These are phyloP conservation scores for Trypethelium eluteriae DNA, from an alignment of 495 filamentous ascomycete genomes.

Conservation along the genomic window DNA sequence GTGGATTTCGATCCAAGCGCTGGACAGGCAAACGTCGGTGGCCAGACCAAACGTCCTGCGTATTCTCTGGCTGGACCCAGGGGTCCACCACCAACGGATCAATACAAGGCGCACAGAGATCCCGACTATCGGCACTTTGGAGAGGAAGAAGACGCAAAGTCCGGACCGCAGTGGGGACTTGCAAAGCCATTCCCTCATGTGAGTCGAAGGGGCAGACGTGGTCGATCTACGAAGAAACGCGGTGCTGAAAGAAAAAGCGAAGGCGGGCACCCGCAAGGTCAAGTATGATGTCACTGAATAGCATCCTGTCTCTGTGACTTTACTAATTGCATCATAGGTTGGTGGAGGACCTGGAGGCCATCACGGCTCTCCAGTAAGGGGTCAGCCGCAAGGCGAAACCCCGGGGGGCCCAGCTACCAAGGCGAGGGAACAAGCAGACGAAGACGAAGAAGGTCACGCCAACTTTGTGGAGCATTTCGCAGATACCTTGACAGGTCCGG, in stretches of 20 bases:
- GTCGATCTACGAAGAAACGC: neutral
- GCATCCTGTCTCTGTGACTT: neutral
- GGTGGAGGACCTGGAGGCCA: slow-evolving; percentile 19
- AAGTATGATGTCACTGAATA: neutral
- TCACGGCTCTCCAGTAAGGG: slow-evolving; percentile 19
- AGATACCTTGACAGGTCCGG: slow-evolving; percentile 8
- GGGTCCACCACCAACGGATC: slow-evolving; percentile 5
- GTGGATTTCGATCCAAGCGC: slow-evolving; percentile 9
- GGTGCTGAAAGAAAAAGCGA: neutral
- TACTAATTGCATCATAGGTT: slow-evolving; percentile 11
- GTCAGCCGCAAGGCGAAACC: slow-evolving; percentile 15
- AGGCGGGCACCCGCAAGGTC: neutral
- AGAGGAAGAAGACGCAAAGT: neutral
- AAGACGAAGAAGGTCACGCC: slow-evolving; percentile 17
- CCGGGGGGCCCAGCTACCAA: slow-evolving; percentile 18
- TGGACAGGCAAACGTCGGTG: neutral
- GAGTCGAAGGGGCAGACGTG: neutral
- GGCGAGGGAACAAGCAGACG: slow-evolving; percentile 17
- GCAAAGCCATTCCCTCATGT: slow-evolving; percentile 10
- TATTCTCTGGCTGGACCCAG: slow-evolving; percentile 4
- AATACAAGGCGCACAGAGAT: slow-evolving; percentile 7
- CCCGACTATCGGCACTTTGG: slow-evolving; percentile 3
- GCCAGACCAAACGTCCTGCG: neutral
- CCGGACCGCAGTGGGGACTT: neutral
- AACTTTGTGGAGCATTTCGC: slow-evolving; percentile 19